Conservation (phyloP, 139 green algal species). For the Coelastrella sp. region DNA sequence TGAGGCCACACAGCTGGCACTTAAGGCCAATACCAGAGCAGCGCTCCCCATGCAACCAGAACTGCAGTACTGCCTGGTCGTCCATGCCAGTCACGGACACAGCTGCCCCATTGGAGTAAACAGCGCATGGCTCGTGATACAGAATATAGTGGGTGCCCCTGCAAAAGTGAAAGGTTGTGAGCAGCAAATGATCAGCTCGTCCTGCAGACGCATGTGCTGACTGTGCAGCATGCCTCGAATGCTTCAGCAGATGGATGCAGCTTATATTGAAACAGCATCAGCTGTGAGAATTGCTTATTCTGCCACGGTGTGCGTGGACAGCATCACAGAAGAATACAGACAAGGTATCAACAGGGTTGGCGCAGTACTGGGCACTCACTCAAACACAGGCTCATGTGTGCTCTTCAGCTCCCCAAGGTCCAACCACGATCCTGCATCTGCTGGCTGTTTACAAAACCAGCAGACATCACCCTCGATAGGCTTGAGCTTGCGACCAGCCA, state of each 20-base stretch:
- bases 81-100: constrained; percentile 31
- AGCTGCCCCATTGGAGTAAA: constrained; percentile 21
- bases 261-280: background rate
- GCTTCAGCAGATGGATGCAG: background rate
- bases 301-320: background rate
- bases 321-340: background rate
- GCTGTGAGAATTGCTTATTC: background rate
- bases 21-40: constrained; percentile 38
- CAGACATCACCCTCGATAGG: constrained; percentile 38
- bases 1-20: constrained; percentile 44
- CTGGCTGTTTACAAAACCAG: constrained; percentile 50
- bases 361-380: constrained; percentile 24
- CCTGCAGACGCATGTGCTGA: background rate
- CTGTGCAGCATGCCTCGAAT: background rate
- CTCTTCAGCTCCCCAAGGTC: constrained; percentile 28
- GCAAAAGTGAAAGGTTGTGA: background rate
- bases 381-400: constrained; percentile 19
- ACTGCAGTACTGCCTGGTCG: constrained; percentile 13
- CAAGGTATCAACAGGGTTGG: background rate
- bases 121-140: constrained; percentile 46
- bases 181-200: background rate
- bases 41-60: constrained; percentile 37
- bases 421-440: constrained; percentile 33
- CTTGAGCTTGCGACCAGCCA: constrained; percentile 10
- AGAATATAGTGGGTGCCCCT: constrained; percentile 18